Percentiles rank a stretch among this genome's conserved stretches.
These are phyloP conservation scores for Sinapis alba DNA, from an alignment of 441 rosid species.

Conservation along the genomic window DNA sequence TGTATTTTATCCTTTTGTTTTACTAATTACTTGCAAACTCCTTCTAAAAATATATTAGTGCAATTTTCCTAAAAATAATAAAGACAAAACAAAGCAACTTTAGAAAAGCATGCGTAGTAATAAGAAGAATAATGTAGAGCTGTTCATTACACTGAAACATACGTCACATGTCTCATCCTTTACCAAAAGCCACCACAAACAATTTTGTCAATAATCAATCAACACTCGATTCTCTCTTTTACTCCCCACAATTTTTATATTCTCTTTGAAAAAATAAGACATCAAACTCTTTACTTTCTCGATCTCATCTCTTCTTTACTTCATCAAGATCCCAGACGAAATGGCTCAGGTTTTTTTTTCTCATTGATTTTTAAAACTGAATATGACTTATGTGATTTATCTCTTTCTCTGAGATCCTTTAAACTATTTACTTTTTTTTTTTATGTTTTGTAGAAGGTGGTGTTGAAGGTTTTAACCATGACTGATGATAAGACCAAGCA, in stretches of 20 bases:
- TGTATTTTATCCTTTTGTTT: neutral
- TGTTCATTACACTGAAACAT: constrained; percentile 28
- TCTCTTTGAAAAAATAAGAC: neutral
- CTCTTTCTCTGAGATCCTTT: neutral
- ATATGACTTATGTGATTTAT: constrained; percentile 10
- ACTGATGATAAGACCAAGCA: constrained; percentile 92
- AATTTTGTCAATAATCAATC: constrained; percentile 23
- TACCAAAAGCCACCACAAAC: constrained; percentile 34
- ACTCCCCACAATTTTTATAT: neutral
- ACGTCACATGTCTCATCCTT: constrained; percentile 36
- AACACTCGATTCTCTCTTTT: constrained; percentile 4
- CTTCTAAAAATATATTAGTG: neutral
- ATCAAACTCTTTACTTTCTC: constrained; percentile 24
- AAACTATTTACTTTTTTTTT: neutral
- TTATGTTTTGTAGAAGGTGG: constrained; percentile 56
- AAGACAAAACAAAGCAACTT: constrained; percentile 32
- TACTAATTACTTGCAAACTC: neutral
- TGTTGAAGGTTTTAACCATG: constrained; percentile 88
- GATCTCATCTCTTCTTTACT: constrained; percentile 25
- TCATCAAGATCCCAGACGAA: constrained; percentile 23
- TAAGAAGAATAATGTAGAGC: constrained; percentile 24
- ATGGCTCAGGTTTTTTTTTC: constrained; percentile 72
- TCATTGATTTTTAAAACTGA: neutral
- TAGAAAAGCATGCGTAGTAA: constrained; percentile 25
- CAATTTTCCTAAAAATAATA: neutral